Evolutionary conservation across 2,329 filamentous ascomycete genomes (phyloP).

Genomic region (Trichoderma koningii): DNA sequence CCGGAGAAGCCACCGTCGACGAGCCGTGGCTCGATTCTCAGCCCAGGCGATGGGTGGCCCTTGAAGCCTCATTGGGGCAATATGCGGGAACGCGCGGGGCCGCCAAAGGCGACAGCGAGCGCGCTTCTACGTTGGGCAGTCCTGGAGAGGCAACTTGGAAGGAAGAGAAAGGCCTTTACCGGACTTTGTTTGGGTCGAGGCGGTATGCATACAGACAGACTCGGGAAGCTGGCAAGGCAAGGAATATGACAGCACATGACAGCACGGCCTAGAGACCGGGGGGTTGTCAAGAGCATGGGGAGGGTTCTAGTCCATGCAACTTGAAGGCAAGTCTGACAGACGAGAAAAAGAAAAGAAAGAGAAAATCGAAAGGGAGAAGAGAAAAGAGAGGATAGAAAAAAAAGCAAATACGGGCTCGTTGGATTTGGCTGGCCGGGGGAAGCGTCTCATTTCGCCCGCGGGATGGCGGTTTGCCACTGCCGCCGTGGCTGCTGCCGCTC

Average conservation of each 20-base stretch:
- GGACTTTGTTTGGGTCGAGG: constrained; percentile 11
- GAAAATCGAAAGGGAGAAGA: neutral
- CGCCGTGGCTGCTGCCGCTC: constrained; percentile 1
- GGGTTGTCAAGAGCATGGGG: neutral
- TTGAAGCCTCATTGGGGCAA: constrained; percentile 24
- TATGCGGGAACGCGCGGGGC: constrained; percentile 25
- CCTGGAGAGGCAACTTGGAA: constrained; percentile 19
- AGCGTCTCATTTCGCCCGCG: constrained; percentile 5
- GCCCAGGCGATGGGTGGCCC: constrained; percentile 23
- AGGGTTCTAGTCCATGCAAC: neutral
- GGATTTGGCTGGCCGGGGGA: constrained; percentile 6
- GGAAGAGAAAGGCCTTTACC: neutral
- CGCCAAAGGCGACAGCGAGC: constrained; percentile 24
- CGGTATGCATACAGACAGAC: constrained; percentile 9
- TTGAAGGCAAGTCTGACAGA: neutral
- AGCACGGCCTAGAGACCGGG: constrained; percentile 2
- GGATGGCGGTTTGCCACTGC: constrained; percentile 4
- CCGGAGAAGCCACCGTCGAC: constrained; percentile 28
- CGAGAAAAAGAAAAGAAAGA: neutral
- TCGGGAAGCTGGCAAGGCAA: neutral
- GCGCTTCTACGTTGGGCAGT: constrained; percentile 21
- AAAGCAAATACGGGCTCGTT: constrained; percentile 6
- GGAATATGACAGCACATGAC: constrained; percentile 9
- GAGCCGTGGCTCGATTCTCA: constrained; percentile 29
- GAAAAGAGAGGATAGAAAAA: neutral